Evolutionary conservation across 805 yeast species (phyloP).

Genomic region (Kluyveromyces nonfermentans): DNA sequence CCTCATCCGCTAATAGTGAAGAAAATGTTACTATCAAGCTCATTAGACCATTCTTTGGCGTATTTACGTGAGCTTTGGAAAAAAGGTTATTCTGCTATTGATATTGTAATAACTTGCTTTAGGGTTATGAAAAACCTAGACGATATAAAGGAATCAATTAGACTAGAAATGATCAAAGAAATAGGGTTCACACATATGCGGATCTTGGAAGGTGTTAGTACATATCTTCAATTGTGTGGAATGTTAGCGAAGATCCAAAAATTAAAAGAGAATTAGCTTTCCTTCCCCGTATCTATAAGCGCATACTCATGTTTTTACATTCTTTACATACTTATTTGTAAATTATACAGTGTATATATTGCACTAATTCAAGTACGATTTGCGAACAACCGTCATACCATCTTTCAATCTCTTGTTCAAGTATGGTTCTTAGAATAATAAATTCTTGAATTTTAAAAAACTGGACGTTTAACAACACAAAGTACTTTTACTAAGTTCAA

Average conservation of each 20-base stretch:
- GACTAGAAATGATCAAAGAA: constrained; percentile 72
- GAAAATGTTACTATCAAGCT: constrained; percentile 48
- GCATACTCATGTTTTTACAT: not conserved
- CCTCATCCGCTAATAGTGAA: constrained; percentile 88
- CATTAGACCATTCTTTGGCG: constrained; percentile 57
- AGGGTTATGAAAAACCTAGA: constrained; percentile 73
- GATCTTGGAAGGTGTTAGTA: constrained; percentile 84
- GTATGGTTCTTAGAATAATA: not conserved
- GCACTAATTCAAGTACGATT: too few species aligned
- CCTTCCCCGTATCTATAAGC: not conserved
- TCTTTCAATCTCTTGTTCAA: too few species aligned
- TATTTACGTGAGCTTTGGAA: constrained; percentile 61
- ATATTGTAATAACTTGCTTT: constrained; percentile 84
- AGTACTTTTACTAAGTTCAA: too few species aligned
- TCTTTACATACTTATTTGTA: not conserved
- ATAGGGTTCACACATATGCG: constrained; percentile 91
- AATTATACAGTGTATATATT: not conserved
- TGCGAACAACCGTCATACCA: too few species aligned
- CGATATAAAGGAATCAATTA: constrained; percentile 53
- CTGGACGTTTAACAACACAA: too few species aligned
- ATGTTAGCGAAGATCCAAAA: constrained; percentile 50
- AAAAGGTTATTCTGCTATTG: constrained; percentile 89
- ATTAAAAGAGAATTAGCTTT: constrained; percentile 5
- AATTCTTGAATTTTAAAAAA: too few species aligned
- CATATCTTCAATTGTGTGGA: constrained; percentile 79